Conservation (phyloP, 2,329 filamentous ascomycete species). For the Dactylellina parvicollis region DNA sequence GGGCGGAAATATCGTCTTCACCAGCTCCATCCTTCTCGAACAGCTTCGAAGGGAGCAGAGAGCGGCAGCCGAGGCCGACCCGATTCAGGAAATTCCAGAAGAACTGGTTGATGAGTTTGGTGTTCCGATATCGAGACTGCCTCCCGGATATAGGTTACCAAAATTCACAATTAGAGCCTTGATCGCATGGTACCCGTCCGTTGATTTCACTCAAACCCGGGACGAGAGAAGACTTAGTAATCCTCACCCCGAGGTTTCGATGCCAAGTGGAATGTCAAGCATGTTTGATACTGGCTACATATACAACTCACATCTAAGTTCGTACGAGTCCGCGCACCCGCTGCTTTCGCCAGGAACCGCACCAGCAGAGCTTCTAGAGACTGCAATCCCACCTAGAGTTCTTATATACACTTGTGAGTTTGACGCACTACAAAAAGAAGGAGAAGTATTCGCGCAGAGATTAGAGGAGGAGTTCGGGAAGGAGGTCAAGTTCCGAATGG, state of each 20-base stretch:
- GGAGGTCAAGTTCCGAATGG: slow-evolving; percentile 69
- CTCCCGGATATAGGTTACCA: slow-evolving; percentile 16
- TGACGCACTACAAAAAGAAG: slow-evolving; percentile 72
- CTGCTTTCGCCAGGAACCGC: slow-evolving; percentile 70
- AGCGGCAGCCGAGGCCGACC: background rate
- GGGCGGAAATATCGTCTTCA: slow-evolving; percentile 65
- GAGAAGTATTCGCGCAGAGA: slow-evolving; percentile 70
- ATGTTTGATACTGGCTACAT: slow-evolving; percentile 73
- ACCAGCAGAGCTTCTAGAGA: slow-evolving; percentile 65
- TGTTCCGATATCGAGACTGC: slow-evolving; percentile 39
- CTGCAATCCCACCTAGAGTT: slow-evolving; percentile 66
- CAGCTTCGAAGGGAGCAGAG: slow-evolving; percentile 55
- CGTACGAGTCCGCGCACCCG: slow-evolving; percentile 64
- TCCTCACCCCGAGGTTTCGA: slow-evolving; percentile 68
- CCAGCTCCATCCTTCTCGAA: slow-evolving; percentile 58
- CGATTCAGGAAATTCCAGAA: background rate
- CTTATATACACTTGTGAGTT: slow-evolving; percentile 72
- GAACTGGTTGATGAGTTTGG: slow-evolving; percentile 32
- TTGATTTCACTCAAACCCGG: slow-evolving; percentile 70
- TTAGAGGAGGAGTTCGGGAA: slow-evolving; percentile 67
- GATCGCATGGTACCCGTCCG: slow-evolving; percentile 71
- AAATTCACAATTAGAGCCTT: slow-evolving; percentile 65
- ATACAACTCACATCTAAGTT: slow-evolving; percentile 64
- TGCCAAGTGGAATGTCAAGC: slow-evolving; percentile 69
- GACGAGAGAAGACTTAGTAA: slow-evolving; percentile 68